phyloP scores from a whole-genome alignment of 208 protist genomes.

The Trypanosoma congolense region DNA sequence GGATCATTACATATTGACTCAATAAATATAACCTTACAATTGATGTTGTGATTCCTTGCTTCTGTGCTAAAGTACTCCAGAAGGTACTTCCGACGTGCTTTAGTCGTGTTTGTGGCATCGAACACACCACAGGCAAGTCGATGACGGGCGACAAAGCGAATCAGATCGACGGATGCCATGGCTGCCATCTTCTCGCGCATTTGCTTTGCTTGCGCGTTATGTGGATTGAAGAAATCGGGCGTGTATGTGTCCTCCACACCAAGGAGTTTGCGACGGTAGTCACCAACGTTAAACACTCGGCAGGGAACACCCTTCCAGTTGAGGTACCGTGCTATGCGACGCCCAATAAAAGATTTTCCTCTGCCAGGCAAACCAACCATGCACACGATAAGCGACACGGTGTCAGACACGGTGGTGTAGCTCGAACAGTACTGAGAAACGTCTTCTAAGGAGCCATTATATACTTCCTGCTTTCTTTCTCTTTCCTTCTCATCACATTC shows the following conservation, averaged over 20 bases:
- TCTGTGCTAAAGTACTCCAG: constrained; percentile 56
- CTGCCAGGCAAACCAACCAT: constrained; percentile 87
- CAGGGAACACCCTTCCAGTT: constrained; percentile 90
- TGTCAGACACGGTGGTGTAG: constrained; percentile 77
- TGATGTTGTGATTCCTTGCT: constrained; percentile 27
- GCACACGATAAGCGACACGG: constrained; percentile 76
- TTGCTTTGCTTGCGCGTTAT: constrained; percentile 63
- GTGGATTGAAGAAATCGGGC: constrained; percentile 73
- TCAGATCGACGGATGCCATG: constrained; percentile 75
- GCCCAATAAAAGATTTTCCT: constrained; percentile 86
- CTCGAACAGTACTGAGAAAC: constrained; percentile 34
- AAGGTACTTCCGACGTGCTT: constrained; percentile 53
- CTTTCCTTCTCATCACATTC: too few relatives aligned
- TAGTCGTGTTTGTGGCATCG: constrained; percentile 91
- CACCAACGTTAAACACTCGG: constrained; percentile 85
- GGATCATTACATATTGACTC: constrained; percentile 90
- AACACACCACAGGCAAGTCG: constrained; percentile 81
- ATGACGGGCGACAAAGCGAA: constrained; percentile 69
- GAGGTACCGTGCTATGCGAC: constrained; percentile 81
- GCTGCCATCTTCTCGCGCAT: constrained; percentile 84
- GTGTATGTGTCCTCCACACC: constrained; percentile 65
- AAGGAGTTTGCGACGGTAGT: constrained; percentile 79
- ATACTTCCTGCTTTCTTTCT: too few relatives aligned
- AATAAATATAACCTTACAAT: constrained; percentile 86
- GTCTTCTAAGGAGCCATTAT: not conserved